Evolutionary conservation across 129 eudicot genomes (phyloP), one percentile per base, ranked within the genome.

Genomic region (Flaveria robusta): DNA sequence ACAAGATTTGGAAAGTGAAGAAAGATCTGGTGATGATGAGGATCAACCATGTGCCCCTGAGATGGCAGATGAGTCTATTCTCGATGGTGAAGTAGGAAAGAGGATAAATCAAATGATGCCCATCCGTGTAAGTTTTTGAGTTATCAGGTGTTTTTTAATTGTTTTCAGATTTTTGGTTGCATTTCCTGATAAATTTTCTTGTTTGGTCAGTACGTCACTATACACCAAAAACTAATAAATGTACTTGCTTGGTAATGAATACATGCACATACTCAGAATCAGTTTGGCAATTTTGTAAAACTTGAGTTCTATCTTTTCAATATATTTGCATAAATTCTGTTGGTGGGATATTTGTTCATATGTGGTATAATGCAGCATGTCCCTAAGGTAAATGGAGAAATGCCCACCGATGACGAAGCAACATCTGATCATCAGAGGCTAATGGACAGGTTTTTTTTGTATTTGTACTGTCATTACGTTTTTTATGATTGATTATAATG

Each of bases 61-160:
- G 80, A 85, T 86, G 82, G 88, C 80, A 54, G 87, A 87, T 54
- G 92, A 88, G 74, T 79, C 84, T 66, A 50, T 37, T 39, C 87
- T 91, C 81, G 91, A 88, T 72, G 92, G 91, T 71, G 97, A 91
- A 87, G 82, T 88, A 65, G 97, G 95, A 12, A 88, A 87, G 81
- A 87, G 97, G 84, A 78, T 88, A 79, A 83, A 85, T 83, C 87
- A 87, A 77, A 85, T 87, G 92, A 58, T 77, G 52, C 83, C 97
- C 42, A 78, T 91, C 39, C 90, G 96, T 74, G 97, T 91, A 91
- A 80, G 91, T 84, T 51, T 42, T 55, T n/a, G 19, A 8, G 54
- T 63, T 63, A 26, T 39, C 23, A 22, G 27, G 55, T 12, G 39
- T 46, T 31, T 47, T 16, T 16, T 37, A 16, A 37, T n/a, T 65